Percentiles rank a stretch among this genome's conserved stretches.
phyloP scores from a whole-genome alignment of 2,329 filamentous ascomycete species.

The Colletotrichum sp. region DNA sequence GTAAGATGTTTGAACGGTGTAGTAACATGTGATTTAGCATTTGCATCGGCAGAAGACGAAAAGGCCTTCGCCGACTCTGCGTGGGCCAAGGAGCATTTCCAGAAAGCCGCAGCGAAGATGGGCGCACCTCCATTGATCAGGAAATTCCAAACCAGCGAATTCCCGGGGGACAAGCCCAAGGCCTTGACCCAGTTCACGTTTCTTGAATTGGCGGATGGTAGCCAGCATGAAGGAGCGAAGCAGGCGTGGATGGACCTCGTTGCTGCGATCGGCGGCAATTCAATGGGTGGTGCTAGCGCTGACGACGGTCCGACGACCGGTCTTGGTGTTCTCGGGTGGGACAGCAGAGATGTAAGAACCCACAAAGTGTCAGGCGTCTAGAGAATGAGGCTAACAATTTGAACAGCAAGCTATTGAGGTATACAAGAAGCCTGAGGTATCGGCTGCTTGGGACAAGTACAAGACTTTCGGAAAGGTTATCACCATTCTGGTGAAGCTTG shows the following conservation, averaged over 20 bases:
- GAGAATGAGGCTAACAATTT: not conserved
- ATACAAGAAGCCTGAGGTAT: conserved; percentile 14
- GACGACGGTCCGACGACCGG: not conserved
- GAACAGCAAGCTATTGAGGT: not conserved
- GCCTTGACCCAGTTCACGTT: not conserved
- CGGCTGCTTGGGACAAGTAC: conserved; percentile 1
- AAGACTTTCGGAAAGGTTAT: not conserved
- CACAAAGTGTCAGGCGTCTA: not conserved
- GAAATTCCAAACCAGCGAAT: conserved; percentile 4
- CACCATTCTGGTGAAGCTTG: conserved; percentile 6
- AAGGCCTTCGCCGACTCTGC: conserved; percentile 5
- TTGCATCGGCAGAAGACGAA: not conserved
- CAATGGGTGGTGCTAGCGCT: not conserved
- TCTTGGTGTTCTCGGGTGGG: conserved; percentile 5
- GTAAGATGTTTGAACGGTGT: not conserved
- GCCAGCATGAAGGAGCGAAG: conserved; percentile 5
- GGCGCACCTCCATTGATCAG: not conserved
- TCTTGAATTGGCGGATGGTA: not conserved
- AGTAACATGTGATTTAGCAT: not conserved
- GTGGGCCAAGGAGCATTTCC: conserved; percentile 1
- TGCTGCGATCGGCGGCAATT: not conserved
- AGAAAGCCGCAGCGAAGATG: not conserved
- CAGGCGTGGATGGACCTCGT: conserved; percentile 13
- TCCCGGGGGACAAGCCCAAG: not conserved
- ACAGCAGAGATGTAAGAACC: conserved; percentile 5